Base-by-base conservation (phyloP, 768 basidiomycete species). In the Mycena galopus region DNA sequence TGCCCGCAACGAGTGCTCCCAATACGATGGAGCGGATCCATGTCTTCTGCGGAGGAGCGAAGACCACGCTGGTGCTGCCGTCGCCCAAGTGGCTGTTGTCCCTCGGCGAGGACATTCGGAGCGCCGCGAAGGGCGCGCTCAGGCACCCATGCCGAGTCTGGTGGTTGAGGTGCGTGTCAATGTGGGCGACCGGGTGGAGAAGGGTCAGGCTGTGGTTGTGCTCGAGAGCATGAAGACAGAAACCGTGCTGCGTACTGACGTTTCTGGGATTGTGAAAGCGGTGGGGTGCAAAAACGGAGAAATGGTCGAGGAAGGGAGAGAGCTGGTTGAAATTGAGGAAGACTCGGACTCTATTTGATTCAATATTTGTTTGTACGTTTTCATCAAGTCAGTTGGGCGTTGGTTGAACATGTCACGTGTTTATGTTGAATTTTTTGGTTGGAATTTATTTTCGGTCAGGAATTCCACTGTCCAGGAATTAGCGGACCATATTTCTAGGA, bases 221-320 rank as follows among this genome's bases (percentile, higher is more conserved):
- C 82, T 97, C 78, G 96, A 97, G 84, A 97, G 96, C 78, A 98
- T 98, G 96, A 98, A 98, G 89, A 98, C 96, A 74, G 96, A 97
- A 83, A 97, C 94, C 44, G 93, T 95, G 50, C 81, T 98, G 73
- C 86, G 95, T 65, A 91, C 95, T 17, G 88, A 91, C 70, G 84
- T 84, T 10, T 84, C 88, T 42, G 96, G 96, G 5, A 83, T 91
- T 7, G 92, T 97, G 10, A 90, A 86, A 76, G 84, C 88, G 55
- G 89, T 97, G 17, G 89, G 89, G 17, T 96, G 94, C 78, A 88
- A 84, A 81, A 93, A 93, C 77, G 96, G 96, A 3, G 94, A 96
- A 81, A 95, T 96, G 91, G 96, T 97, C 0, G 93, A 94, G 74
- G 96, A 97, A 78, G 95, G 95, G 6, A 85, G 86, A 79, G 92